These are phyloP conservation scores for Verticillium tricorpus DNA, from an alignment of 2,329 filamentous ascomycete genomes.

Conservation along the genomic window DNA sequence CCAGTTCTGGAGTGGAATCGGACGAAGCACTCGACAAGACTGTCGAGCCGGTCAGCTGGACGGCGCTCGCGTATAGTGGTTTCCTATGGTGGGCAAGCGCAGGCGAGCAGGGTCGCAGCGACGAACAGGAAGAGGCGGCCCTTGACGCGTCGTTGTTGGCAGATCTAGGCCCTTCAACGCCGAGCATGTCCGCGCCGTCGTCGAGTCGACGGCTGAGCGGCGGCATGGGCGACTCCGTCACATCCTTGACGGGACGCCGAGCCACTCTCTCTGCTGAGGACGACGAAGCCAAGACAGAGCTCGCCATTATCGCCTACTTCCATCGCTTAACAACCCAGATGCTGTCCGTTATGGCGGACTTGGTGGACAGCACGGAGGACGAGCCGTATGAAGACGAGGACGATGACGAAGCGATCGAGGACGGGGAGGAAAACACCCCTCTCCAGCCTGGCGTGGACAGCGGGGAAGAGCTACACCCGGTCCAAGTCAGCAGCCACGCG, in stretches of 20 bases:
- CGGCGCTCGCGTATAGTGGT: conserved; percentile 71
- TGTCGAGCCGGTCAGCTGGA: conserved; percentile 63
- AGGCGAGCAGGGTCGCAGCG: conserved; percentile 63
- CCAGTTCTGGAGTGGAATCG: conserved; percentile 24
- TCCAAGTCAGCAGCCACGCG: conserved; percentile 60
- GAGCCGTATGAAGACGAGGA: conserved; percentile 30
- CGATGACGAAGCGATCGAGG: conserved; percentile 26
- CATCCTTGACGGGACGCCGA: conserved; percentile 36
- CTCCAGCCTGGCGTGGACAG: conserved; percentile 9
- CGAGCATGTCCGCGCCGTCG: conserved; percentile 3
- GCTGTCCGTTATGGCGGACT: conserved; percentile 55
- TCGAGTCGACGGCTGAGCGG: conserved; percentile 6
- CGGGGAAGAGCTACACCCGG: conserved; percentile 28
- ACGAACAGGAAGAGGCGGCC: conserved; percentile 54
- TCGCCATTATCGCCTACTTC: conserved; percentile 76
- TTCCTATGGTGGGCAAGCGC: conserved; percentile 92
- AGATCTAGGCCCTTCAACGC: conserved; percentile 33
- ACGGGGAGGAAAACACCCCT: conserved; percentile 24
- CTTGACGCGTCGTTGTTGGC: conserved; percentile 53
- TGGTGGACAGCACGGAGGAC: conserved; percentile 47
- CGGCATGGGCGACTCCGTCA: conserved; percentile 36
- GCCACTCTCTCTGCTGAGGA: conserved; percentile 19
- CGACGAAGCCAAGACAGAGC: conserved; percentile 52
- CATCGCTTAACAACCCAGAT: conserved; percentile 68
- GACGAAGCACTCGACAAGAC: conserved; percentile 50